These are phyloP conservation scores for Neonectria faginata DNA, from an alignment of 2,329 filamentous ascomycete genomes.

Conservation along the genomic window DNA sequence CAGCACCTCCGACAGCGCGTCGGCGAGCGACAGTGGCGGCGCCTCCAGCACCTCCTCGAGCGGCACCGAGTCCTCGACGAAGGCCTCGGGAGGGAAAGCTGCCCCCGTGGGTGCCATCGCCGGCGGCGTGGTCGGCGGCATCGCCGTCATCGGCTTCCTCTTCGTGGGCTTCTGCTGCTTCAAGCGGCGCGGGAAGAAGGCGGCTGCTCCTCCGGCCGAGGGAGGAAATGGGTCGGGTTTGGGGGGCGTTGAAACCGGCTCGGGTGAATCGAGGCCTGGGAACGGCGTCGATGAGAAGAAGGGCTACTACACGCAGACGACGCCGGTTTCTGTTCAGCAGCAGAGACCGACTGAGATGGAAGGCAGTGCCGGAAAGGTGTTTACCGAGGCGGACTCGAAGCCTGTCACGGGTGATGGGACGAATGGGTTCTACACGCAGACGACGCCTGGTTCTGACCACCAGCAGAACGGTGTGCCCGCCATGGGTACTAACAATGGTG, in stretches of 20 bases:
- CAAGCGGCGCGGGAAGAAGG: conserved; percentile 22
- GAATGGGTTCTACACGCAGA: not conserved
- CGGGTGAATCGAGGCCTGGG: not conserved
- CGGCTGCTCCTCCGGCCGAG: not conserved
- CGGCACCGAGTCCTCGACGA: not conserved
- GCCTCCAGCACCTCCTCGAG: not conserved
- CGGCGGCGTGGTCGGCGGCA: conserved; percentile 35
- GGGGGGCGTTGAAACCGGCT: not conserved
- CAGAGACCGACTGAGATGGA: conserved; percentile 5
- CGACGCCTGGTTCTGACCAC: not conserved
- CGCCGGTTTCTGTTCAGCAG: not conserved
- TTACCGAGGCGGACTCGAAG: not conserved
- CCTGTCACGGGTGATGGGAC: not conserved
- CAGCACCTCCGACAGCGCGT: not conserved
- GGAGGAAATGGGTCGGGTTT: not conserved
- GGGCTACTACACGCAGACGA: conserved; percentile 1
- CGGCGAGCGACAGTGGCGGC: not conserved
- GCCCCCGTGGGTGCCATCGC: conserved; percentile 31
- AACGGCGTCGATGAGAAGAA: conserved; percentile 1
- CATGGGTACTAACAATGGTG: too few relatives aligned
- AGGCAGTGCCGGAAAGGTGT: not conserved
- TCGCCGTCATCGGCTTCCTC: conserved; percentile 33
- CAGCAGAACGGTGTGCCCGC: too few relatives aligned
- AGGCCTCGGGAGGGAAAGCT: not conserved
- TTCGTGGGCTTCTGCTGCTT: conserved; percentile 31